A percentile compares a stretch with the other conserved stretches of the same genome.
These are phyloP conservation scores for Penicillium pancosmium DNA, from an alignment of 495 filamentous ascomycete species.

Conservation along the genomic window DNA sequence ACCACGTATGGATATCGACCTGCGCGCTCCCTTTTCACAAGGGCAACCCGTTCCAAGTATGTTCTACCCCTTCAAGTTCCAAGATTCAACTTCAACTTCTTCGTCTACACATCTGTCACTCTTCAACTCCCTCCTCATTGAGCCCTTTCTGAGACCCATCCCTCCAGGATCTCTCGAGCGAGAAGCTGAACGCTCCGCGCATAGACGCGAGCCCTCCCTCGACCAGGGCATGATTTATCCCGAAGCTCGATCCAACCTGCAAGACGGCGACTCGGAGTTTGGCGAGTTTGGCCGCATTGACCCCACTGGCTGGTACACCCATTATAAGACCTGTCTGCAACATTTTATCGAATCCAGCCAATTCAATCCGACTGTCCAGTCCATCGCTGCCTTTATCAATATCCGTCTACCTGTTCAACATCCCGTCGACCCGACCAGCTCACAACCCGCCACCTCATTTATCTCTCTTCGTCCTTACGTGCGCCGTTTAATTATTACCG, in stretches of 20 bases:
- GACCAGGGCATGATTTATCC: slow-evolving; percentile 19
- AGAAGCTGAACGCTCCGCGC: slow-evolving; percentile 31
- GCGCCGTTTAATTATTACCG: slow-evolving; percentile 86
- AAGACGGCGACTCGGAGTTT: slow-evolving; percentile 9
- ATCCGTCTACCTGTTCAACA: slow-evolving; percentile 51
- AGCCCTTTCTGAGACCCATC: slow-evolving; percentile 27
- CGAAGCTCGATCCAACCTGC: slow-evolving; percentile 17
- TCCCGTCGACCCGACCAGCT: slow-evolving; percentile 29
- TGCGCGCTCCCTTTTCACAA: slow-evolving; percentile 35
- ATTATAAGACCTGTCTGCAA: slow-evolving; percentile 80
- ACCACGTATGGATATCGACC: slow-evolving; percentile 36
- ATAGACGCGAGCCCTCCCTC: slow-evolving; percentile 23
- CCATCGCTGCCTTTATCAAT: slow-evolving; percentile 90
- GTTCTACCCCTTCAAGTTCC: slow-evolving; percentile 11
- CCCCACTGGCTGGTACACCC: slow-evolving; percentile 86
- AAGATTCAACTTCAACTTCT: background rate
- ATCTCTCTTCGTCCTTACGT: slow-evolving; percentile 83
- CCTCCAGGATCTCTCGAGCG: slow-evolving; percentile 27
- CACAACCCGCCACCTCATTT: slow-evolving; percentile 27
- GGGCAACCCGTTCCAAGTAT: slow-evolving; percentile 39
- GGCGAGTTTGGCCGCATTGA: slow-evolving; percentile 54
- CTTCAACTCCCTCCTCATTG: background rate
- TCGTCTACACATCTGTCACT: background rate
- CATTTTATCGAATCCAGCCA: slow-evolving; percentile 90
- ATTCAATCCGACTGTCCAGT: slow-evolving; percentile 75